Conservation (phyloP, 208 protist species). For the Leishmania aethiopica region DNA sequence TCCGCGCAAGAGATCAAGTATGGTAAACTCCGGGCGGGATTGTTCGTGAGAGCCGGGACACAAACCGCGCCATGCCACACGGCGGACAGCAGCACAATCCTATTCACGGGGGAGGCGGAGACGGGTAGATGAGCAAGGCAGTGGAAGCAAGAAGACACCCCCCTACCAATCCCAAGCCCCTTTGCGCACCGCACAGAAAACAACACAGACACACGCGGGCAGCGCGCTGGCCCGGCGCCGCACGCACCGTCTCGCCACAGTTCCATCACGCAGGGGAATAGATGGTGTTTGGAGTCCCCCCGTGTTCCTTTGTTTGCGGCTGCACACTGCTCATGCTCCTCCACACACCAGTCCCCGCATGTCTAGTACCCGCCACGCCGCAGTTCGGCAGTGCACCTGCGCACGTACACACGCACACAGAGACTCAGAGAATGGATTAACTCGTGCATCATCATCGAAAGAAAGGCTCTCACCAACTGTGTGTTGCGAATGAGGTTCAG, state of each 20-base stretch:
- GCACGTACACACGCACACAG: not conserved
- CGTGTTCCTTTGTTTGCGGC: conserved; percentile 21
- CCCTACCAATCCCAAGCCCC: not conserved
- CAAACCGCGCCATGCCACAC: too few relatives aligned
- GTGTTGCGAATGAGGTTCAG: conserved; percentile 34
- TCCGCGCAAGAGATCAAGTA: conserved; percentile 61
- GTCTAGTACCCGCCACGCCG: not conserved
- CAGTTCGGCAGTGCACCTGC: not conserved
- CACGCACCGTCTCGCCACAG: conserved; percentile 12
- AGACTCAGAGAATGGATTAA: conserved; percentile 59
- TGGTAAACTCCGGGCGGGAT: conserved; percentile 70
- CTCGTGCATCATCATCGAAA: conserved; percentile 42
- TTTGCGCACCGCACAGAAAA: not conserved
- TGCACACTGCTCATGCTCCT: not conserved
- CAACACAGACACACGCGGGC: conserved; percentile 14
- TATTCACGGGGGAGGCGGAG: not conserved
- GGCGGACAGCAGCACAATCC: not conserved
- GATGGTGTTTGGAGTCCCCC: conserved; percentile 1
- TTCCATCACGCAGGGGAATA: conserved; percentile 10
- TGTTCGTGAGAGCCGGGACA: conserved; percentile 54
- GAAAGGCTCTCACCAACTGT: conserved; percentile 47
- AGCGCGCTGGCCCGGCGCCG: not conserved
- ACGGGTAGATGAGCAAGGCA: not conserved
- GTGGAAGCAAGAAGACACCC: not conserved
- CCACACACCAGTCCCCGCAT: not conserved